Conservation (phyloP, 495 filamentous ascomycete genomes). For the Glutinoglossum americanum region DNA sequence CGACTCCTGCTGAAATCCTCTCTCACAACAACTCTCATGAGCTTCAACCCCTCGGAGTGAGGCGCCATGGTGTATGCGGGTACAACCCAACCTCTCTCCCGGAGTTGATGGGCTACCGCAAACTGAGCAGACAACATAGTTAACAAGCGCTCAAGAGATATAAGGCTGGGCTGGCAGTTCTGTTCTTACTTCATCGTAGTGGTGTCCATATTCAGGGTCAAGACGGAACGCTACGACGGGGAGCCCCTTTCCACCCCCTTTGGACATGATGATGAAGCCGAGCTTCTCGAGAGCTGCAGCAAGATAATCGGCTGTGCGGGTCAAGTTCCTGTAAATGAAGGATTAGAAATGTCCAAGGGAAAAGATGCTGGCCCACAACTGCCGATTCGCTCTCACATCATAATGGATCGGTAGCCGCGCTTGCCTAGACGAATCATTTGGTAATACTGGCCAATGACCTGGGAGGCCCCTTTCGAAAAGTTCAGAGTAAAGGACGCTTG, state of each 20-base stretch:
- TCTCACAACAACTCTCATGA: slow-evolving; percentile 73
- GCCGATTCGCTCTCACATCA: too few species aligned
- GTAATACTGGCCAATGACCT: slow-evolving; percentile 92
- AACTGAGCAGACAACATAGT: slow-evolving; percentile 17
- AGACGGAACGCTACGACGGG: slow-evolving; percentile 76
- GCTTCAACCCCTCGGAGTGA: slow-evolving; percentile 50
- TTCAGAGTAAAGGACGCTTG: slow-evolving; percentile 96
- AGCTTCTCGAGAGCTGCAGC: slow-evolving; percentile 40
- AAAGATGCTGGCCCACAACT: too few species aligned
- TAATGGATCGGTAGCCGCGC: slow-evolving; percentile 67
- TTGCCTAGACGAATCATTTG: slow-evolving; percentile 83
- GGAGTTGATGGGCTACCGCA: slow-evolving; percentile 57
- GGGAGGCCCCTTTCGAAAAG: slow-evolving; percentile 80
- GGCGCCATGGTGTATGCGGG: slow-evolving; percentile 93
- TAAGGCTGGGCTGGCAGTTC: not conserved
- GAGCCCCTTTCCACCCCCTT: slow-evolving; percentile 48
- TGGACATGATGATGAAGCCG: slow-evolving; percentile 70
- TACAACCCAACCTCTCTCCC: slow-evolving; percentile 70
- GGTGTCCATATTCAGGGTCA: slow-evolving; percentile 29
- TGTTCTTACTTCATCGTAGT: slow-evolving; percentile 43
- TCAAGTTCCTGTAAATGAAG: slow-evolving; percentile 34
- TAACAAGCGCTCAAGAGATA: not conserved
- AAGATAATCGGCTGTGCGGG: slow-evolving; percentile 64
- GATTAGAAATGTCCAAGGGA: not conserved
- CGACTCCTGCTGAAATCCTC: slow-evolving; percentile 68